Percentiles rank a stretch among this genome's conserved stretches.
These are phyloP conservation scores for Daldinia loculata DNA, from an alignment of 495 filamentous ascomycete species.

Conservation along the genomic window DNA sequence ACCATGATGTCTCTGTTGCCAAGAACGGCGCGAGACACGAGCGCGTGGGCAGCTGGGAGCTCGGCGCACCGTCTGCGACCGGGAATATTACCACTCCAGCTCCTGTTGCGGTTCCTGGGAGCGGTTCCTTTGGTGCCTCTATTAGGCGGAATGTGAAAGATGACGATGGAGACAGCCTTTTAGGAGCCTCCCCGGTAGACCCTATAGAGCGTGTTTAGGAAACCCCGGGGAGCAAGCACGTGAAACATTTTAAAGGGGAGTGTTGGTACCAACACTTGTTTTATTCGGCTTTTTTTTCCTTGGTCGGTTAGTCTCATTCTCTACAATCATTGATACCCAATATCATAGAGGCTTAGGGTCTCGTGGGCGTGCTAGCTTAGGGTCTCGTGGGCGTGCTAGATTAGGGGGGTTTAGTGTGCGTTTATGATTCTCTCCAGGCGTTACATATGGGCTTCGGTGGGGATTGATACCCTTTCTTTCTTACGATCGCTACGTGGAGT, in stretches of 20 bases:
- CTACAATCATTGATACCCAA: constrained; percentile 39
- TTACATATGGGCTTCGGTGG: not conserved
- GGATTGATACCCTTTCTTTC: constrained; percentile 35
- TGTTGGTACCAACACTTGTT: not conserved
- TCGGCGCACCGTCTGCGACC: constrained; percentile 21
- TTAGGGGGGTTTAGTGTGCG: not conserved
- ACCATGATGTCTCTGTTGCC: constrained; percentile 48
- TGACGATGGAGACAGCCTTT: constrained; percentile 26
- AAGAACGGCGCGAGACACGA: constrained; percentile 48
- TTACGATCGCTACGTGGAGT: constrained; percentile 31
- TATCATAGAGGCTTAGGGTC: constrained; percentile 12
- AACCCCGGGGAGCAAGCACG: not conserved
- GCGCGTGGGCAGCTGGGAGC: constrained; percentile 55
- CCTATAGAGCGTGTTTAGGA: constrained; percentile 30
- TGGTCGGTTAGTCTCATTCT: constrained; percentile 16
- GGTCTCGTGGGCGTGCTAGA: not conserved
- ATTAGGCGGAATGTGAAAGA: constrained; percentile 1
- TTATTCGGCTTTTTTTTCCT: not conserved
- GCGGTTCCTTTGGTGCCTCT: constrained; percentile 25
- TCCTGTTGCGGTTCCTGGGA: constrained; percentile 2
- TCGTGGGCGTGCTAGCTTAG: not conserved
- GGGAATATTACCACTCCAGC: not conserved
- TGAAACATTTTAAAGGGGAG: not conserved
- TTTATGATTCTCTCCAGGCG: not conserved
- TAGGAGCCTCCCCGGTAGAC: constrained; percentile 15